A percentile compares a stretch with the other conserved stretches of the same genome.
Conservation (phyloP, 2,329 filamentous ascomycete genomes). For the Myriosclerotinia curreyana region DNA sequence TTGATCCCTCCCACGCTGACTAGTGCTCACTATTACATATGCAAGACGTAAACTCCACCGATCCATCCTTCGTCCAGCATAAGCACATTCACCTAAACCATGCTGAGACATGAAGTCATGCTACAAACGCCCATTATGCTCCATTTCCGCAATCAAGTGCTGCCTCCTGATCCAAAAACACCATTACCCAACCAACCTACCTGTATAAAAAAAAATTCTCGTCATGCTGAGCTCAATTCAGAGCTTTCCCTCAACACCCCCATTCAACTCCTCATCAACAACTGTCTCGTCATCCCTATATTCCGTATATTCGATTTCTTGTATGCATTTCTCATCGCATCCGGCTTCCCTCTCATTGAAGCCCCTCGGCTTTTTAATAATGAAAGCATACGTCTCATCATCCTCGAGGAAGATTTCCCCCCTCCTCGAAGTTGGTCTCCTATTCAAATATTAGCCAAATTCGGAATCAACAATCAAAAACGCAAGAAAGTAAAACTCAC, state of each 20-base stretch:
- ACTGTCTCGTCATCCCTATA: slow-evolving; percentile 13
- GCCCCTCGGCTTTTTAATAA: slow-evolving; percentile 25
- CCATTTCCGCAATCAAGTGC: background rate
- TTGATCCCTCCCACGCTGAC: background rate
- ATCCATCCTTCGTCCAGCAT: background rate
- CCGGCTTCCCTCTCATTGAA: background rate
- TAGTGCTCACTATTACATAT: background rate
- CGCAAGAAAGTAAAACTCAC: background rate
- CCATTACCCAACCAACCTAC: background rate
- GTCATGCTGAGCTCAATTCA: background rate
- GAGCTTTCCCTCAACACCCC: background rate
- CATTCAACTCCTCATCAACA: slow-evolving; percentile 10
- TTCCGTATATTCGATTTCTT: background rate
- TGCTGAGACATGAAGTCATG: background rate
- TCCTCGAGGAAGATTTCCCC: slow-evolving; percentile 32
- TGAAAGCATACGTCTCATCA: slow-evolving; percentile 27
- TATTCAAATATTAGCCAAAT: background rate
- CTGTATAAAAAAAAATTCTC: background rate
- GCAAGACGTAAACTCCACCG: background rate
- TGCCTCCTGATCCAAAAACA: background rate
- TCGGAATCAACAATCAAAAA: background rate
- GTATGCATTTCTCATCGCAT: background rate
- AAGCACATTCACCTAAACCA: background rate
- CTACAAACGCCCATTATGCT: background rate
- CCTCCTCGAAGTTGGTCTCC: slow-evolving; percentile 18